phyloP scores from a whole-genome alignment of 2,329 filamentous ascomycete genomes.

The Sporothrix inflata region DNA sequence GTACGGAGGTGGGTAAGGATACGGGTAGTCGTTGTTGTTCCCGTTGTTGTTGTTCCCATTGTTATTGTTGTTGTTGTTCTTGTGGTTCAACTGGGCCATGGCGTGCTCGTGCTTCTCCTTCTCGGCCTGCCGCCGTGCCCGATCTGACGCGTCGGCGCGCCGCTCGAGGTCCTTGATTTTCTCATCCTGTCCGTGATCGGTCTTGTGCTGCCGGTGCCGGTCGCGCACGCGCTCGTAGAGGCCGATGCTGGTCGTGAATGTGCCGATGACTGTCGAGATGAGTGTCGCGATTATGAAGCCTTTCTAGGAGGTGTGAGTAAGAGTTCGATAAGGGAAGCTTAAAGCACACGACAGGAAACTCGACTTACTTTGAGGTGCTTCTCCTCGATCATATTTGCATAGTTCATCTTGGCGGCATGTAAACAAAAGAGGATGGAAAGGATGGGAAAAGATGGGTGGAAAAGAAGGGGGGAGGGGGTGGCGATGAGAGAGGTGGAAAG shows the following conservation, averaged over 20 bases:
- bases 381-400: constrained; percentile 44
- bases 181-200: constrained; percentile 42
- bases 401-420: constrained; percentile 36
- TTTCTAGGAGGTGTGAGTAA: constrained; percentile 37
- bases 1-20: background rate
- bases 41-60: constrained; percentile 17
- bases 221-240: constrained; percentile 45
- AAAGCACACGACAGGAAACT: background rate
- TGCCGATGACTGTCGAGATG: constrained; percentile 45
- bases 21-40: constrained; percentile 12
- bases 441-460: background rate
- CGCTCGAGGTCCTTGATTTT: constrained; percentile 41
- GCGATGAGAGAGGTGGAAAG: background rate
- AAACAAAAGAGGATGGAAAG: background rate
- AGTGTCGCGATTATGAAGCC: constrained; percentile 47
- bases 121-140: constrained; percentile 30
- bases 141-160: constrained; percentile 35
- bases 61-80: constrained; percentile 23
- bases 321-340: background rate
- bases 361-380: constrained; percentile 41
- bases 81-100: constrained; percentile 19
- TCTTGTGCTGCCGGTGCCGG: constrained; percentile 40
- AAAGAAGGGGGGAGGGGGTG: background rate
- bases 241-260: constrained; percentile 44
- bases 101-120: constrained; percentile 28